These are phyloP conservation scores for Fragaria vesca DNA, from an alignment of 306 rosid species.

Conservation along the genomic window DNA sequence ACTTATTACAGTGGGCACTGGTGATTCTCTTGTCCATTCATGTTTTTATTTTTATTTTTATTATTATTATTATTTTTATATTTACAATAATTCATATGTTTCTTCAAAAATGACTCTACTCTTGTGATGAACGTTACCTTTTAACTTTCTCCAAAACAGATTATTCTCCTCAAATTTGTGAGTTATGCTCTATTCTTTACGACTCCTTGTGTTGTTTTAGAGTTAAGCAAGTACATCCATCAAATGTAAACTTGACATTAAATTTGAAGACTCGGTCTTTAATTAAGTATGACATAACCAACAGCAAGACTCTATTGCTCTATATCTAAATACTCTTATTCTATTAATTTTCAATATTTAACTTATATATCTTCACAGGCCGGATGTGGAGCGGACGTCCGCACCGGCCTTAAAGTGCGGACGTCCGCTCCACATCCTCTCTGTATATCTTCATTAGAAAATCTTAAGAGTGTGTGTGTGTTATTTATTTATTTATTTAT, in stretches of 20 bases:
- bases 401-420: too few species aligned
- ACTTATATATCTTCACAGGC: neutral
- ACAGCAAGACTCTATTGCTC: neutral
- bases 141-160: neutral
- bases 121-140: neutral
- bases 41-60: neutral
- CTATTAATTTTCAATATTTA: neutral
- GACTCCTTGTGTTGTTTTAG: neutral
- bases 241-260: neutral
- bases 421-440: too few species aligned
- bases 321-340: neutral
- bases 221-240: neutral
- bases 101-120: neutral
- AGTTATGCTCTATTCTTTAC: neutral
- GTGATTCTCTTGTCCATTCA: slow-evolving; percentile 38
- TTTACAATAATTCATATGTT: neutral
- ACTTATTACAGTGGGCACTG: slow-evolving; percentile 45
- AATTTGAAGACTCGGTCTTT: neutral
- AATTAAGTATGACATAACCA: neutral
- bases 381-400: too few species aligned
- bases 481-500: neutral
- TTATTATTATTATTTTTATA: neutral
- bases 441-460: neutral
- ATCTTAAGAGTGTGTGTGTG: neutral
- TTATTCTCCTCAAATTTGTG: neutral